A percentile compares a stretch with the other conserved stretches of the same genome.
Evolutionary conservation across 2,329 filamentous ascomycete genomes (phyloP).

Genomic region (Conoideocrella luteorostrata): DNA sequence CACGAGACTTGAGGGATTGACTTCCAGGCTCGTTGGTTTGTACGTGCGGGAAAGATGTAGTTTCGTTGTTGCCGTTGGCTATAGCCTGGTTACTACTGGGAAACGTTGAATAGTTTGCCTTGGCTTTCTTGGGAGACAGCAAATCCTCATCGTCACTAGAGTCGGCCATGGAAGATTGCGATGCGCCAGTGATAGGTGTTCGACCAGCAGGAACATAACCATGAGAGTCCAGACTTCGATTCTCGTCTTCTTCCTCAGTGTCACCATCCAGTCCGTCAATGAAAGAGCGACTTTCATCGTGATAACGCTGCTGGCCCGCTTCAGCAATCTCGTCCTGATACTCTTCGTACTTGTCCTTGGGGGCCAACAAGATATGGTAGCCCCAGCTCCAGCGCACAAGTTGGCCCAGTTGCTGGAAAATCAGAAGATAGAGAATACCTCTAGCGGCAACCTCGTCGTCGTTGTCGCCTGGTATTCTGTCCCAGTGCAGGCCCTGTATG

Average conservation of each 20-base stretch:
- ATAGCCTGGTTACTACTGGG: slow-evolving; percentile 22
- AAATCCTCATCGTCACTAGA: slow-evolving; percentile 39
- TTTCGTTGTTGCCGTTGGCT: slow-evolving; percentile 34
- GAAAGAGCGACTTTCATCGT: slow-evolving; percentile 38
- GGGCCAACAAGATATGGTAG: slow-evolving; percentile 88
- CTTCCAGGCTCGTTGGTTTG: slow-evolving; percentile 36
- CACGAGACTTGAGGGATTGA: slow-evolving; percentile 20
- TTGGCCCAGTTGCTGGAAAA: slow-evolving; percentile 96
- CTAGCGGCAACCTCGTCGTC: slow-evolving; percentile 91
- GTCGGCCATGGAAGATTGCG: slow-evolving; percentile 41
- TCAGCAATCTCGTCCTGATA: slow-evolving; percentile 50
- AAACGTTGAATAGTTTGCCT: slow-evolving; percentile 17
- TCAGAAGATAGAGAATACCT: slow-evolving; percentile 89
- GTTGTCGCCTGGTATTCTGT: slow-evolving; percentile 83
- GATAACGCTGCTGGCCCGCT: slow-evolving; percentile 53
- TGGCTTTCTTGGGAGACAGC: slow-evolving; percentile 24
- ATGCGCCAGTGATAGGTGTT: slow-evolving; percentile 46
- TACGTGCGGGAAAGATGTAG: slow-evolving; percentile 57
- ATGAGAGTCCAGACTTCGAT: slow-evolving; percentile 35
- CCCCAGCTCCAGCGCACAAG: slow-evolving; percentile 97
- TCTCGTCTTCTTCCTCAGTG: slow-evolving; percentile 31
- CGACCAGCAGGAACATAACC: slow-evolving; percentile 49
- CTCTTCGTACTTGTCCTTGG: slow-evolving; percentile 65
- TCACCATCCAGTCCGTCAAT: slow-evolving; percentile 32
- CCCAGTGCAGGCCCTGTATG: slow-evolving; percentile 87